Evolutionary conservation across 2,329 filamentous ascomycete genomes (phyloP), one percentile per base, ranked within the genome.

Genomic region (Colletotrichum lindemuthianum): DNA sequence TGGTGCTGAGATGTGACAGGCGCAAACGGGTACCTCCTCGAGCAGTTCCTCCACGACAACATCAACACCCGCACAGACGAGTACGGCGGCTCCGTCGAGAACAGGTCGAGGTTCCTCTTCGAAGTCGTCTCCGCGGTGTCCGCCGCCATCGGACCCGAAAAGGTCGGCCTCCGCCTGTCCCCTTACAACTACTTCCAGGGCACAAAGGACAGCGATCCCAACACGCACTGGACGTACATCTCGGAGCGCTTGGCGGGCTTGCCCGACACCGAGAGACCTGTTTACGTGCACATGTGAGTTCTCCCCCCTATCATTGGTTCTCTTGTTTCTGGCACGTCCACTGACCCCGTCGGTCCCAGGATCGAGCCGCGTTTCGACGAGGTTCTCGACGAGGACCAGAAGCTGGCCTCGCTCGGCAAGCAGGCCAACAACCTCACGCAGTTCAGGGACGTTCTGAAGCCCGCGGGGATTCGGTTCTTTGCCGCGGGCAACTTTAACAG

Each of bases 1-100:
- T 2, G 32, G 8, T 52, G 13, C 10, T 55, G 15, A 54, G 7
- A 8, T 10, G 0, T 1, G 0, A 2, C 1, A 65, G 61, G 73
- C 0, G 85, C 84, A 0, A 87, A 89, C 59, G 86, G 87, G 0
- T 90, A 90, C 65, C 76, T 90, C 0, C 72, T 88, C 5, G 86
- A 88, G 51, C 85, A 89, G 47, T 90, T 90, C 70, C 76, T 86
- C 0, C 84, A 80, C 6, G 78, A 81, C 15, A 77, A 80, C 13
- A 80, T 78, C 40, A 87, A 87, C 68, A 72, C 76, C 37, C 77
- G 85, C 4, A 78, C 79, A 0, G 85, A 87, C 67, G 68, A 77
- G 40, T 87, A 86, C 15, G 85, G 85, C 2, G 84, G 85, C 0
- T 79, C 74, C 12, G 73, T 86, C 3, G 79, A 84, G 58, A 87